Conservation (phyloP, 2,329 filamentous ascomycete species). For the Fusarium nygamai region DNA sequence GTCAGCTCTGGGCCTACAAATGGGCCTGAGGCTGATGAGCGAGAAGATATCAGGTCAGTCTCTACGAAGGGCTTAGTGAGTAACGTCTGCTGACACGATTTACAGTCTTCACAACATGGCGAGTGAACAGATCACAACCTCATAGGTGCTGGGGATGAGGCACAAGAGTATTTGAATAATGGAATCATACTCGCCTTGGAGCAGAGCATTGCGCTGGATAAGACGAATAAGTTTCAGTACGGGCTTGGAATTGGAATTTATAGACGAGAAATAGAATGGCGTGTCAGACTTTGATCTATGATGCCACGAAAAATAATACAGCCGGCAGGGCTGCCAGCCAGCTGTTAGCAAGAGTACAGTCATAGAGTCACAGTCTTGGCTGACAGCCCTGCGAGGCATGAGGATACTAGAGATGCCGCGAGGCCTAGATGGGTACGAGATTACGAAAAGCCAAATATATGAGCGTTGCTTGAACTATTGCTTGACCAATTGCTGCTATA, state of each 20-base stretch:
- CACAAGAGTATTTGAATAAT: slow-evolving; percentile 74
- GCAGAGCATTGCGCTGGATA: slow-evolving; percentile 72
- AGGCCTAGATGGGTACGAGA: slow-evolving; percentile 71
- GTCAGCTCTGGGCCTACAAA: slow-evolving; percentile 29
- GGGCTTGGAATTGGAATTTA: slow-evolving; percentile 73
- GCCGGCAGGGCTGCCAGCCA: slow-evolving; percentile 68
- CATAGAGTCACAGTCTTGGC: slow-evolving; percentile 68
- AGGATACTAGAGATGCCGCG: slow-evolving; percentile 66
- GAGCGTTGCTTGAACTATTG: slow-evolving; percentile 18
- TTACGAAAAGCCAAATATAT: slow-evolving; percentile 24
- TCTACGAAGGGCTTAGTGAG: not conserved
- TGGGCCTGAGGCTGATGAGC: slow-evolving; percentile 17
- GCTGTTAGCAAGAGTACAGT: slow-evolving; percentile 64
- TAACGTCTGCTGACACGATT: not conserved
- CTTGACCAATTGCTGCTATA: not conserved
- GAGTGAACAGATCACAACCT: slow-evolving; percentile 55
- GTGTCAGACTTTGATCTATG: slow-evolving; percentile 68
- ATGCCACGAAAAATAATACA: slow-evolving; percentile 64
- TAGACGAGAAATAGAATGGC: slow-evolving; percentile 58
- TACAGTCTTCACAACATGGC: slow-evolving; percentile 21
- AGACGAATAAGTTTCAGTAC: slow-evolving; percentile 74
- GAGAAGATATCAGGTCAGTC: slow-evolving; percentile 27
- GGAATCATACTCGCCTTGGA: slow-evolving; percentile 72
- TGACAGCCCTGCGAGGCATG: slow-evolving; percentile 68
- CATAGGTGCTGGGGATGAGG: slow-evolving; percentile 67